Conservation (phyloP, 1,284 basidiomycete genomes). For the Ustilago trichophora region DNA sequence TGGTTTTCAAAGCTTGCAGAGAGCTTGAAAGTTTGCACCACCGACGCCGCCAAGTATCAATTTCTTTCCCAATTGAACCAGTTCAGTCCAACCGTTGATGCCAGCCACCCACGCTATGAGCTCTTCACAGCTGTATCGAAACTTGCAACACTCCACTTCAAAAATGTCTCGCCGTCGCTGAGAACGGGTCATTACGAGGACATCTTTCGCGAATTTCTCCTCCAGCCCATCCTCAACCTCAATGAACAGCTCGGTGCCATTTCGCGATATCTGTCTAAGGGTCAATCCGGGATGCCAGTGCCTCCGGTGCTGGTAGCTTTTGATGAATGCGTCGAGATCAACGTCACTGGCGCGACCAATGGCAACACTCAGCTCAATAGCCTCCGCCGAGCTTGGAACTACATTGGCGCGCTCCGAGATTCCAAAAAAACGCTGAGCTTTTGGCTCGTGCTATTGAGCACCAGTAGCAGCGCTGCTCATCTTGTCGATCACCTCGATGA, state of each 20-base stretch:
- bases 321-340: slow-evolving; percentile 24
- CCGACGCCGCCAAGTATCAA: not conserved
- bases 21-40: not conserved
- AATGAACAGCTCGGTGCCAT: not conserved
- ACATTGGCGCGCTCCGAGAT: not conserved
- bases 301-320: slow-evolving; percentile 14
- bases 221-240: not conserved
- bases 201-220: not conserved
- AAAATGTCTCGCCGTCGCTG: not conserved
- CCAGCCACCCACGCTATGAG: not conserved
- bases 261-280: too few relatives aligned
- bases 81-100: not conserved
- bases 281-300: too few relatives aligned
- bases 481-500: not conserved
- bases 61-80: not conserved
- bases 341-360: not conserved
- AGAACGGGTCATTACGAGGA: not conserved
- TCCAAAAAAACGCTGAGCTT: not conserved
- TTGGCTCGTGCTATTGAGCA: slow-evolving; percentile 24
- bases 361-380: slow-evolving; percentile 1
- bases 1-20: not conserved
- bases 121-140: not conserved
- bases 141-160: too few relatives aligned
- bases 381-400: slow-evolving; percentile 16
- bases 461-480: slow-evolving; percentile 13